Evolutionary conservation across 148 eudicot species (phyloP).

Genomic region (Nepenthes gracilis): DNA sequence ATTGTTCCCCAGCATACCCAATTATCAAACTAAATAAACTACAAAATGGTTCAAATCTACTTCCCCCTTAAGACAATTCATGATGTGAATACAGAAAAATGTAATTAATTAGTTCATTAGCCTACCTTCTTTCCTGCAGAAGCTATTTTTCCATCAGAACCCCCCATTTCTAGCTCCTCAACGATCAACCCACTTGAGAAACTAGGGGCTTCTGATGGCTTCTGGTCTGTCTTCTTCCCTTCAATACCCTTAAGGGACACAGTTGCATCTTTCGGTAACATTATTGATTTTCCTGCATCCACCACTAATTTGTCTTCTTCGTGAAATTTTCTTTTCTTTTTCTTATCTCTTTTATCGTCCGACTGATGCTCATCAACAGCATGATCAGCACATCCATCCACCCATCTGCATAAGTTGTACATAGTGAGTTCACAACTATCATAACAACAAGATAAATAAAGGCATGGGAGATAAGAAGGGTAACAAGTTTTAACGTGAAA

Average conservation of each 20-base stretch:
- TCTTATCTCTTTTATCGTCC: slow-evolving; percentile 37
- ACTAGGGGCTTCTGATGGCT: slow-evolving; percentile 15
- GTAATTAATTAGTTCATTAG: neutral
- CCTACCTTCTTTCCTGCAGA: slow-evolving; percentile 28
- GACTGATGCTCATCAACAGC: slow-evolving; percentile 20
- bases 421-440: neutral
- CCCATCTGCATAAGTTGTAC: slow-evolving; percentile 14
- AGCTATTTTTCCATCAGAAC: slow-evolving; percentile 21
- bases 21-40: neutral
- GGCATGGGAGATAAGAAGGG: neutral
- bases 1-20: neutral
- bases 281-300: slow-evolving; percentile 3
- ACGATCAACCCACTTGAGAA: slow-evolving; percentile 24
- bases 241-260: slow-evolving; percentile 2
- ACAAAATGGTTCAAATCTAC: too few species aligned
- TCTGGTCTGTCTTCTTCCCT: slow-evolving; percentile 11
- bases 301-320: slow-evolving; percentile 14
- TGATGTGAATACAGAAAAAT: neutral
- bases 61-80: neutral
- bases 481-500: neutral
- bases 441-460: neutral
- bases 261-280: slow-evolving; percentile 5
- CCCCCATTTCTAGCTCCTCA: slow-evolving; percentile 27
- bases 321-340: slow-evolving; percentile 24
- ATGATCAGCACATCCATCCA: slow-evolving; percentile 6